A percentile compares a stretch with the other conserved stretches of the same genome.
These are phyloP conservation scores for Wallacemonas rigidus DNA, from an alignment of 208 protist species.

Conservation along the genomic window DNA sequence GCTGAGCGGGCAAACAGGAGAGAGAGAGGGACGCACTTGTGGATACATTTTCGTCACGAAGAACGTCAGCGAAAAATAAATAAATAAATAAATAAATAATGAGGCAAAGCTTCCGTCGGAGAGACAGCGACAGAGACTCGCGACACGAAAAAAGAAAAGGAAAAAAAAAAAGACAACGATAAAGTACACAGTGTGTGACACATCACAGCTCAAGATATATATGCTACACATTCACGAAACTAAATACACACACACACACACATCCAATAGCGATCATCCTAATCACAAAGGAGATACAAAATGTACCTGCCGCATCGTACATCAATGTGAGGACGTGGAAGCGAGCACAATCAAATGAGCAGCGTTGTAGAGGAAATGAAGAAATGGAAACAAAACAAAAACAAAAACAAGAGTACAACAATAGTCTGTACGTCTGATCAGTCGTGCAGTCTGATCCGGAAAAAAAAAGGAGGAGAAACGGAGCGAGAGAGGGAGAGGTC, in stretches of 20 bases:
- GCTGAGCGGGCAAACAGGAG: not conserved
- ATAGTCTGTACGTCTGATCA: not conserved
- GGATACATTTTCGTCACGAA: too few relatives aligned
- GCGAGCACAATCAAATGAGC: too few relatives aligned
- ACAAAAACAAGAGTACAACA: not conserved
- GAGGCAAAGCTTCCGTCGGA: too few relatives aligned
- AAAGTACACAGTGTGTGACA: not conserved
- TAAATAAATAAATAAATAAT: constrained; percentile 18
- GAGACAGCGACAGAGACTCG: not conserved
- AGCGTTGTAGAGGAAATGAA: not conserved
- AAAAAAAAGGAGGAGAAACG: not conserved
- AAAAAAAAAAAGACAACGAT: constrained; percentile 6
- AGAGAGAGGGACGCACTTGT: not conserved
- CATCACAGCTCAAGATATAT: not conserved
- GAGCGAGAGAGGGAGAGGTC: not conserved
- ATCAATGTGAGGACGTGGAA: too few relatives aligned
- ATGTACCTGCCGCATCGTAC: too few relatives aligned
- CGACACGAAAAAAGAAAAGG: constrained; percentile 5
- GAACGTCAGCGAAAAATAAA: not conserved
- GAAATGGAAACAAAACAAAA: not conserved
- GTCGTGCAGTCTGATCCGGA: not conserved
- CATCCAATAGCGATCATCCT: too few relatives aligned
- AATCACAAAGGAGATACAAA: too few relatives aligned
- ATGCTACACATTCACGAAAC: not conserved
- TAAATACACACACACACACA: too few relatives aligned